Conservation (phyloP, 2,329 filamentous ascomycete genomes). For the Xylariaceae sp. region DNA sequence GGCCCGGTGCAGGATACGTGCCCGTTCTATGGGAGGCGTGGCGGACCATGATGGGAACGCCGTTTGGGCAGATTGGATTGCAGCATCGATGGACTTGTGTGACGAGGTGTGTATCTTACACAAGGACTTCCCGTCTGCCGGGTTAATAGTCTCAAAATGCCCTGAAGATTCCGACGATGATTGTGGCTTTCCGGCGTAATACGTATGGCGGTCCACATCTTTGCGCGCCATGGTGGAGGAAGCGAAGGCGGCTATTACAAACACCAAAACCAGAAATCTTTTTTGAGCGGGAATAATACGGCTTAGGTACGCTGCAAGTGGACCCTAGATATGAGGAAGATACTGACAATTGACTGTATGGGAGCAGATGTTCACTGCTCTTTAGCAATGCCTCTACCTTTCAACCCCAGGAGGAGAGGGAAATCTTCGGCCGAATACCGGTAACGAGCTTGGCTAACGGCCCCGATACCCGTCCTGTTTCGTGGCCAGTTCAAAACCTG, state of each 20-base stretch:
- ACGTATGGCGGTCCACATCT: conserved; percentile 61
- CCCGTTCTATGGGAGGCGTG: conserved; percentile 73
- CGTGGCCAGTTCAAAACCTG: not conserved
- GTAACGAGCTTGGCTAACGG: not conserved
- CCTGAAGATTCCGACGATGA: conserved; percentile 58
- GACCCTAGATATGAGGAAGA: not conserved
- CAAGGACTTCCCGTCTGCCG: conserved; percentile 68
- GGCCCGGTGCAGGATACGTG: conserved; percentile 77
- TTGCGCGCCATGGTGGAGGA: conserved; percentile 26
- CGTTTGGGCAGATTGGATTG: conserved; percentile 68
- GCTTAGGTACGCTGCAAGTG: not conserved
- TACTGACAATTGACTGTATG: not conserved
- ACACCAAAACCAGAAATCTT: not conserved
- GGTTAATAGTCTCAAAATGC: conserved; percentile 74
- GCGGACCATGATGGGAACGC: conserved; percentile 79
- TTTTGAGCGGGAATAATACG: not conserved
- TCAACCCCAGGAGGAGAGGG: not conserved
- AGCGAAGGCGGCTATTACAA: not conserved
- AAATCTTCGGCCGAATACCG: not conserved
- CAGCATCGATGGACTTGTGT: conserved; percentile 67
- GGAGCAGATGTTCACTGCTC: not conserved
- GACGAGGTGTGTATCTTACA: conserved; percentile 75
- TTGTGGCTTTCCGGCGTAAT: conserved; percentile 73
- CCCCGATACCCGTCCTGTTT: not conserved
- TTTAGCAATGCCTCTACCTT: not conserved